These are phyloP conservation scores for Ophiostoma novo-ulmi DNA, from an alignment of 2,329 filamentous ascomycete species.

Conservation along the genomic window DNA sequence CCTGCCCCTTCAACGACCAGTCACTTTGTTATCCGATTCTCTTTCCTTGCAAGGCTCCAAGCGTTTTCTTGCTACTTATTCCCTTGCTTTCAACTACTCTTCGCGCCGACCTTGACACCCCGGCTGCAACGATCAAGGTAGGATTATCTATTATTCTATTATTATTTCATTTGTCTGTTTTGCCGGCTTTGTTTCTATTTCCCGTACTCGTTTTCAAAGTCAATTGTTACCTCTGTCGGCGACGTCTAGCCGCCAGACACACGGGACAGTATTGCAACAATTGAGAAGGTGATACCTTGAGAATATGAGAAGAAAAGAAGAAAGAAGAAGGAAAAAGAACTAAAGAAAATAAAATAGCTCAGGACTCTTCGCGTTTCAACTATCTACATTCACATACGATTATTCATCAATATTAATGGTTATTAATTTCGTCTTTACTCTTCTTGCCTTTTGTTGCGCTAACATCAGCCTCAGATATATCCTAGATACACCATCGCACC, in stretches of 20 bases:
- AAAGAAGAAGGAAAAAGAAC: neutral
- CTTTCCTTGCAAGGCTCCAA: neutral
- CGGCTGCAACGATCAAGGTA: neutral
- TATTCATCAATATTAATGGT: neutral
- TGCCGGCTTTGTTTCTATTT: neutral
- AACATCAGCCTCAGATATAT: slow-evolving; percentile 4
- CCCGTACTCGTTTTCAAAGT: neutral
- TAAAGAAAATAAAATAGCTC: neutral
- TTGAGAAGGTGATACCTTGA: no score
- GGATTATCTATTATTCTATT: neutral
- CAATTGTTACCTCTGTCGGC: neutral
- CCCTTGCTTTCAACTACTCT: neutral
- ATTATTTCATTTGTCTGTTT: neutral
- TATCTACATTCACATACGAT: neutral
- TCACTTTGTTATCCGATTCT: neutral
- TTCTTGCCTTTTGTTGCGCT: neutral
- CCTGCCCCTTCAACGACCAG: neutral
- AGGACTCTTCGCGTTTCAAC: no score
- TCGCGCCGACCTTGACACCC: neutral
- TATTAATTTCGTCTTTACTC: neutral
- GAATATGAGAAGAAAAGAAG: neutral
- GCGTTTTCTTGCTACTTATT: neutral
- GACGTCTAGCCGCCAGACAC: neutral
- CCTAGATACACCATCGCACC: neutral
- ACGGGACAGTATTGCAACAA: neutral